Percentiles rank a stretch among this genome's conserved stretches.
These are phyloP conservation scores for Lachnum nothofagi DNA, from an alignment of 2,329 filamentous ascomycete genomes.

Conservation along the genomic window DNA sequence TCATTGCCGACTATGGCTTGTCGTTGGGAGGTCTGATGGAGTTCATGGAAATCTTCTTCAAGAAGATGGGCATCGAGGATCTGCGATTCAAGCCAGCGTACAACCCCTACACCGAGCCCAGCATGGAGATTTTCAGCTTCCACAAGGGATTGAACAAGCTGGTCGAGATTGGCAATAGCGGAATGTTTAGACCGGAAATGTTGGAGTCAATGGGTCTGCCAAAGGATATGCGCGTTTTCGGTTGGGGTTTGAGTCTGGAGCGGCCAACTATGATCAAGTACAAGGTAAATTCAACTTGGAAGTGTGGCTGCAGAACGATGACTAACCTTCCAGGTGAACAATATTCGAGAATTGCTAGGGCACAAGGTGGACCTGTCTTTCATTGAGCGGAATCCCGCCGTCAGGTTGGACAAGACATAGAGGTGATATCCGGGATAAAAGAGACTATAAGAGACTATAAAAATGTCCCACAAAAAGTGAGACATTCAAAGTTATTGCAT, in stretches of 20 bases:
- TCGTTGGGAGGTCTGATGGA: constrained; percentile 89
- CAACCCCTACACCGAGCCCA: constrained; percentile 91
- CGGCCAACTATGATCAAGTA: constrained; percentile 74
- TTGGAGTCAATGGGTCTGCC: constrained; percentile 89
- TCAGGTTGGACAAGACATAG: constrained; percentile 55
- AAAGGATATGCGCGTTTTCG: constrained; percentile 86
- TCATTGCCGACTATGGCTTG: constrained; percentile 93
- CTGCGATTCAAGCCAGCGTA: constrained; percentile 96
- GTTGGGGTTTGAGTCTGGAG: constrained; percentile 88
- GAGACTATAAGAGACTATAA: too few relatives aligned
- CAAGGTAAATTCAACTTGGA: constrained; percentile 20
- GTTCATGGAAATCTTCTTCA: constrained; percentile 94
- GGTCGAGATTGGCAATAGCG: constrained; percentile 95
- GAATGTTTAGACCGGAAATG: constrained; percentile 99
- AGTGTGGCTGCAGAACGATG: background rate
- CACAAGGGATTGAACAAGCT: constrained; percentile 85
- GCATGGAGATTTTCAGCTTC: constrained; percentile 97
- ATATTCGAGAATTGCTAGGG: constrained; percentile 52
- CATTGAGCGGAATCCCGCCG: constrained; percentile 85
- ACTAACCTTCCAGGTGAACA: constrained; percentile 49
- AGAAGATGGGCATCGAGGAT: constrained; percentile 83
- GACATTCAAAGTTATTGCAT: too few relatives aligned
- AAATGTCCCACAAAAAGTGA: too few relatives aligned
- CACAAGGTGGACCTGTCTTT: constrained; percentile 95
- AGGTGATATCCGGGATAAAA: constrained; percentile 9